Conservation (phyloP, 208 protist genomes). For the Crithidia sp. region DNA sequence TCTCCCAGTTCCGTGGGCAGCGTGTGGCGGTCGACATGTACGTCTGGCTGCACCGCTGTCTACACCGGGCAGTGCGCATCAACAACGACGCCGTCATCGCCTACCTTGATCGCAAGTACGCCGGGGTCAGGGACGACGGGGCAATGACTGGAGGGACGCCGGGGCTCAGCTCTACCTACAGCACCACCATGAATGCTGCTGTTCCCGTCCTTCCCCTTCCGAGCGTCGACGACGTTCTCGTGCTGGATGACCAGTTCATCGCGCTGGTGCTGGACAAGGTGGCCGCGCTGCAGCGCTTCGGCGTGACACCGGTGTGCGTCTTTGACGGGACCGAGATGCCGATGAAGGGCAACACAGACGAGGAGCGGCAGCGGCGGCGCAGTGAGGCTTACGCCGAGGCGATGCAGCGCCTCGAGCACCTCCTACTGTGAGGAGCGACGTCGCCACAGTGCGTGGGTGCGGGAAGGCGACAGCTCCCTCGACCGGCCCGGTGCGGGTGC, state of each 20-base stretch:
- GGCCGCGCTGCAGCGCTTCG: constrained; percentile 56
- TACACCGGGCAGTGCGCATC: constrained; percentile 52
- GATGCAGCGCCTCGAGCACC: constrained; percentile 45
- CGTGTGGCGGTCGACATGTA: constrained; percentile 90
- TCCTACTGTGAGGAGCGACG: constrained; percentile 32
- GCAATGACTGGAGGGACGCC: too few relatives aligned
- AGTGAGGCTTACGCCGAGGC: constrained; percentile 42
- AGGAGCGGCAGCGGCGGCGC: constrained; percentile 48
- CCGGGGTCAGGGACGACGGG: neutral
- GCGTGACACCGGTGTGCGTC: constrained; percentile 76
- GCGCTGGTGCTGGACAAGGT: constrained; percentile 45
- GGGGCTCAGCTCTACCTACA: neutral
- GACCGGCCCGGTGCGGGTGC: neutral
- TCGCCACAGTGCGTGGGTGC: neutral
- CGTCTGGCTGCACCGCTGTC: constrained; percentile 84
- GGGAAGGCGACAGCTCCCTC: neutral
- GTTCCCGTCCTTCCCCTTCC: constrained; percentile 4
- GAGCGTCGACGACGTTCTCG: constrained; percentile 37
- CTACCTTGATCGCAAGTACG: constrained; percentile 39
- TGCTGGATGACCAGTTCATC: constrained; percentile 43
- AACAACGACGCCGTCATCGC: constrained; percentile 25
- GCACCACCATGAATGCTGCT: neutral
- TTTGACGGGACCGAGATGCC: constrained; percentile 87
- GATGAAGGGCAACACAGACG: constrained; percentile 75
- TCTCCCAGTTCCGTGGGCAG: constrained; percentile 77